A percentile compares a stretch with the other conserved stretches of the same genome.
phyloP scores from a whole-genome alignment of 441 rosid genomes.

The Brassica balearica region DNA sequence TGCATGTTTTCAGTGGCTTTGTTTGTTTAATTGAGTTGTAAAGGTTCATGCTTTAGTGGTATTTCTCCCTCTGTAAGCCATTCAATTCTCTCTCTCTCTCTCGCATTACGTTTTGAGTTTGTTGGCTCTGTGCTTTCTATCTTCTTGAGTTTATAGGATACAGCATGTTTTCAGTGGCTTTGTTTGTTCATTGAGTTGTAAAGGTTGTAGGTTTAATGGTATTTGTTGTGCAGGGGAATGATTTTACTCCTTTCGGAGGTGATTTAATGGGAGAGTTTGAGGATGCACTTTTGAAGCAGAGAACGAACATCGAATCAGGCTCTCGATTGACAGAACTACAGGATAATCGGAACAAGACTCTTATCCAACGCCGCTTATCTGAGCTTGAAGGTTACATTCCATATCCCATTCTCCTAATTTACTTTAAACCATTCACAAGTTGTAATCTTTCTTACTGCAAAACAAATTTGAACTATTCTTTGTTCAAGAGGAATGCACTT shows the following conservation, averaged over 20 bases:
- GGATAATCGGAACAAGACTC: constrained; percentile 62
- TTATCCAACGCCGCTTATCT: constrained; percentile 61
- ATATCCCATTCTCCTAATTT: background rate
- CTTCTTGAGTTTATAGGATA: background rate
- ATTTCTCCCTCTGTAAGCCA: background rate
- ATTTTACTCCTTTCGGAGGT: constrained; percentile 44
- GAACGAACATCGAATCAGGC: constrained; percentile 61
- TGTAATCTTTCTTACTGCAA: constrained; percentile 28
- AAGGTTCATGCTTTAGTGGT: background rate
- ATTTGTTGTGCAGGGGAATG: constrained; percentile 45
- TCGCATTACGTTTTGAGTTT: background rate
- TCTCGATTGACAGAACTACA: constrained; percentile 53
- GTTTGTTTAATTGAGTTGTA: background rate
- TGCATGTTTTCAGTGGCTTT: background rate
- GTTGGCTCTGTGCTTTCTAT: background rate
- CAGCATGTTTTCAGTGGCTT: background rate
- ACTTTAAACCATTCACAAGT: background rate
- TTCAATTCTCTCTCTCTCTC: background rate
- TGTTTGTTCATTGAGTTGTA: background rate
- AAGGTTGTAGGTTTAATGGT: background rate
- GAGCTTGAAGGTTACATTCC: constrained; percentile 71
- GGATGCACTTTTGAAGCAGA: constrained; percentile 68
- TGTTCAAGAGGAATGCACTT: background rate
- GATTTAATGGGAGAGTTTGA: constrained; percentile 80
- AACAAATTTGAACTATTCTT: constrained; percentile 10